Percentiles rank a stretch among this genome's conserved stretches.
phyloP scores from a whole-genome alignment of 2,329 filamentous ascomycete species.

The Xylaria sp. region DNA sequence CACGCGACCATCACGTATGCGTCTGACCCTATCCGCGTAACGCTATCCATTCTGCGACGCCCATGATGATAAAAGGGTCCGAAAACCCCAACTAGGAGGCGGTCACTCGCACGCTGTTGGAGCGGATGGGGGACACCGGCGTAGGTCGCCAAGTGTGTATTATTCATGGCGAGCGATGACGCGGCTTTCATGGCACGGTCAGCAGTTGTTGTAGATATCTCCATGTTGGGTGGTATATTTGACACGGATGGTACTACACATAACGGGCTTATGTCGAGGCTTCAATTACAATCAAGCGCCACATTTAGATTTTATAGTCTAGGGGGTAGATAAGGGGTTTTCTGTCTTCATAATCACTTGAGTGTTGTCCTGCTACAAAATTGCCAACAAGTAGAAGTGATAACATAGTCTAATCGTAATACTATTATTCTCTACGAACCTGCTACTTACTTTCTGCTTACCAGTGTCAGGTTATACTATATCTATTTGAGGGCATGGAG shows the following conservation, averaged over 20 bases:
- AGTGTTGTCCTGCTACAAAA: background rate
- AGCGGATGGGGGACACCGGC: background rate
- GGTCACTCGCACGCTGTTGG: background rate
- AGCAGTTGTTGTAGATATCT: slow-evolving; percentile 14
- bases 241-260: no score
- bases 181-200: slow-evolving; percentile 11
- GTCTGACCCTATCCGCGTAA: background rate
- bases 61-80: background rate
- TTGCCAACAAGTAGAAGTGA: background rate
- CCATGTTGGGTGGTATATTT: no score
- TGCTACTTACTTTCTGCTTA: background rate
- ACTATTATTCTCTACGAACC: background rate
- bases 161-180: slow-evolving; percentile 23
- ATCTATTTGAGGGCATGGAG: background rate
- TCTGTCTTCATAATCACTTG: background rate
- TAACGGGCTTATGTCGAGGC: no score
- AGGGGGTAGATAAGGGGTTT: no score
- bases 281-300: background rate
- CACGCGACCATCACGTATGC: slow-evolving; percentile 7
- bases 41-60: no score
- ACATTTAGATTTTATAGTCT: background rate
- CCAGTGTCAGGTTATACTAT: background rate
- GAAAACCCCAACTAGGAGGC: no score
- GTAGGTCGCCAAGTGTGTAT: slow-evolving; percentile 10
- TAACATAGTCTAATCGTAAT: background rate